Evolutionary conservation across 331 rosid genomes (phyloP).

Genomic region (Quercus lobata): DNA sequence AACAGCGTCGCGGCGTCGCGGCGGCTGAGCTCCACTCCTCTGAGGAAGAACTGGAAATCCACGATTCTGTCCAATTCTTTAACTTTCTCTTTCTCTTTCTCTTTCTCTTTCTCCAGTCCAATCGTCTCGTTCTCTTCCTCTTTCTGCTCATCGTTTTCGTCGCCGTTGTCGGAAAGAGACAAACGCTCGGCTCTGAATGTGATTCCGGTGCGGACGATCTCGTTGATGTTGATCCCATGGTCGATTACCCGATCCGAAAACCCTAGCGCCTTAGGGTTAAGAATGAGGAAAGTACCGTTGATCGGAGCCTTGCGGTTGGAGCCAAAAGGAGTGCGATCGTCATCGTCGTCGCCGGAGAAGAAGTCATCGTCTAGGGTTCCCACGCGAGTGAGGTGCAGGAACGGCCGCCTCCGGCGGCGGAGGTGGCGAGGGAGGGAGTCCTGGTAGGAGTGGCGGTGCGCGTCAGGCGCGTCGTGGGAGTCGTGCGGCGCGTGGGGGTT

Average conservation of each 20-base stretch:
- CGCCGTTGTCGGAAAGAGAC: conserved; percentile 5
- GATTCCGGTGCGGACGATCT: conserved; percentile 63
- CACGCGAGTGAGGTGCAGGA: conserved; percentile 84
- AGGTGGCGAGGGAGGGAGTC: conserved; percentile 20
- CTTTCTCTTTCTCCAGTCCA: conserved; percentile 27
- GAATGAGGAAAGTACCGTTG: conserved; percentile 46
- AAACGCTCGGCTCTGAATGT: conserved; percentile 37
- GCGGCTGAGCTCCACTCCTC: conserved; percentile 69
- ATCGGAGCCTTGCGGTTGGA: conserved; percentile 27
- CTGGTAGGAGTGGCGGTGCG: conserved; percentile 10
- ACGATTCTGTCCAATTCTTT: conserved; percentile 39
- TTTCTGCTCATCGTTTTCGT: conserved; percentile 4
- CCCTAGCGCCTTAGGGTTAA: conserved; percentile 39
- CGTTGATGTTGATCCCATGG: conserved; percentile 68
- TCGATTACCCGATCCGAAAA: conserved; percentile 68
- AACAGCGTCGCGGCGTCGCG: conserved; percentile 65
- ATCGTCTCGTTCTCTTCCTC: conserved; percentile 9
- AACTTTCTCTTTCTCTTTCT: conserved; percentile 27
- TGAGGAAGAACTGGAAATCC: conserved; percentile 59
- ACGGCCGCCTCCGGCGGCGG: conserved; percentile 61
- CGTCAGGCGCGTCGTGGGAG: not conserved
- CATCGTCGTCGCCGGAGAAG: conserved; percentile 85
- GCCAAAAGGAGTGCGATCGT: conserved; percentile 56
- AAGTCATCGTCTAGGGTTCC: conserved; percentile 93
- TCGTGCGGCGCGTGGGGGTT: not conserved